Percentiles rank a stretch among this genome's conserved stretches.
Conservation (phyloP, 495 filamentous ascomycete genomes). For the Arthonia radiata region DNA sequence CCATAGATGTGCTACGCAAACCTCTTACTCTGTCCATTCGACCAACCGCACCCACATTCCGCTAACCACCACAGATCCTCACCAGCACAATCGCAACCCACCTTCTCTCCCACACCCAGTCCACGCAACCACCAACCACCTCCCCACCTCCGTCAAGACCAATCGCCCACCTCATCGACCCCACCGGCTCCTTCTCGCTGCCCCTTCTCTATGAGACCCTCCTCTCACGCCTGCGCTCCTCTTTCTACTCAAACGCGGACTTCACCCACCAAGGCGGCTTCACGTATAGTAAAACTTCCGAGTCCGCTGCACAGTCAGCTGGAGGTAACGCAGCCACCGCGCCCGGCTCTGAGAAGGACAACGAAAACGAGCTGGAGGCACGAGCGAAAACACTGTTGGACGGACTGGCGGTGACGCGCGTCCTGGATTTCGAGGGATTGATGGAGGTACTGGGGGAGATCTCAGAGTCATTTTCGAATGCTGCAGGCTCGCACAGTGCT, state of each 20-base stretch:
- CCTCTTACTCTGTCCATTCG: background rate
- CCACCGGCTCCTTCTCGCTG: constrained; percentile 10
- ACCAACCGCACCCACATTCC: background rate
- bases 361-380: background rate
- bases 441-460: constrained; percentile 28
- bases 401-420: constrained; percentile 24
- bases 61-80: constrained; percentile 3
- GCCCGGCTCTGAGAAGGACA: background rate
- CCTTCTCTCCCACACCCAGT: constrained; percentile 4
- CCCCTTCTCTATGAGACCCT: constrained; percentile 6
- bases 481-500: no score
- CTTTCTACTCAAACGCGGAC: background rate
- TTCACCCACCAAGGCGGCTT: background rate
- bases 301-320: background rate
- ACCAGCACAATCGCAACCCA: constrained; percentile 6
- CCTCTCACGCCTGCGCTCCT: constrained; percentile 2
- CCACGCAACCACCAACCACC: background rate
- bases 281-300: background rate
- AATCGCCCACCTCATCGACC: constrained; percentile 5
- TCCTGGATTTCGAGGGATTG: constrained; percentile 34
- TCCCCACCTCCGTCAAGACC: background rate
- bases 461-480: constrained; percentile 5
- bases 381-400: constrained; percentile 14
- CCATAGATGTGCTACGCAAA: background rate
- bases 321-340: background rate